These are phyloP conservation scores for Rhizomucor pusillus DNA, from an alignment of 371 early-diverging fungal species.

Conservation along the genomic window DNA sequence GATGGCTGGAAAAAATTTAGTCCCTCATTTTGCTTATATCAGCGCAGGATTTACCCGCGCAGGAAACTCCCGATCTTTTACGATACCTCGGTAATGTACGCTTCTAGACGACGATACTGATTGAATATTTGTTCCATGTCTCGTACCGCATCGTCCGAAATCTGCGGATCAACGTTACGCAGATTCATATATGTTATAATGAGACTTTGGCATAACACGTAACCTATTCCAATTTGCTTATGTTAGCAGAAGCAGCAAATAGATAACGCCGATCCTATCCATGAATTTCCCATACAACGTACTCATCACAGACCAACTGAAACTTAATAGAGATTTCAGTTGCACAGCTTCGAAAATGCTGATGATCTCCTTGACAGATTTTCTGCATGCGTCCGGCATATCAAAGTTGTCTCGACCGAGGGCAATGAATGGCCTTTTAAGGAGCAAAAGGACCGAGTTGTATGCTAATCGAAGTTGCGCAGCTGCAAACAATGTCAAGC, in stretches of 20 bases:
- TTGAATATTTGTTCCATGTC: conserved; percentile 13
- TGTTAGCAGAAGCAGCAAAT: too few species aligned
- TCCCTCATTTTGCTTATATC: conserved; percentile 1
- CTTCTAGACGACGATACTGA: conserved; percentile 14
- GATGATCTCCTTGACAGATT: conserved; percentile 14
- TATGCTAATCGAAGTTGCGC: conserved; percentile 24
- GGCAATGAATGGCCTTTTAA: conserved; percentile 24
- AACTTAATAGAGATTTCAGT: conserved; percentile 12
- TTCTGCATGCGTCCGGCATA: conserved; percentile 20
- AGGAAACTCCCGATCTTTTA: too few species aligned
- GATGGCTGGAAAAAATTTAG: conserved; percentile 20
- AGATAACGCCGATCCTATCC: not conserved
- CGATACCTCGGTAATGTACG: conserved; percentile 28
- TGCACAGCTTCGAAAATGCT: conserved; percentile 22
- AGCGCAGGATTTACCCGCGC: not conserved
- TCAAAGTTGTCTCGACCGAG: conserved; percentile 5
- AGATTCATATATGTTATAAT: conserved; percentile 24
- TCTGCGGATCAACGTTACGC: conserved; percentile 11
- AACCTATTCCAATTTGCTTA: conserved; percentile 13
- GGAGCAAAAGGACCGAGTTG: conserved; percentile 20
- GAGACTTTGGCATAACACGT: conserved; percentile 21
- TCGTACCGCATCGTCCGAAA: conserved; percentile 16
- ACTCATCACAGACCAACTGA: conserved; percentile 37
- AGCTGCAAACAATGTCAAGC: conserved; percentile 13
- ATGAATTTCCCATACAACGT: conserved; percentile 4